Evolutionary conservation across 192 early-diverging fungal species (phyloP).

Genomic region (Phlyctochytrium planicorne): DNA sequence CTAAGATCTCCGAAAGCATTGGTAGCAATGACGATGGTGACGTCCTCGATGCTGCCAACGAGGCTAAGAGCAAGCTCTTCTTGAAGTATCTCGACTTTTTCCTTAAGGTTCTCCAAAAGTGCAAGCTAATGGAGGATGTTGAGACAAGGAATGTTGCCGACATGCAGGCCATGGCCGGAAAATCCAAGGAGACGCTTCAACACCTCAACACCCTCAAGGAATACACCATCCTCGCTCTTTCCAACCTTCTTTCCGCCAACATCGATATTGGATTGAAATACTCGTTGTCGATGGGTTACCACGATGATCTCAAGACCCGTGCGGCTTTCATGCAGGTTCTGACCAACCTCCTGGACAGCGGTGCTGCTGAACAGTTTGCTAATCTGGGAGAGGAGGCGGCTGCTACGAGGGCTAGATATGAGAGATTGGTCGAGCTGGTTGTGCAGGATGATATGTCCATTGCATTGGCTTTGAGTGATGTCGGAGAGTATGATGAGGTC

Average conservation of each 20-base stretch:
- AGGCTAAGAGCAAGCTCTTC: slow-evolving; percentile 66
- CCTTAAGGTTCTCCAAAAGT: slow-evolving; percentile 68
- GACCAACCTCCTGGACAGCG: slow-evolving; percentile 85
- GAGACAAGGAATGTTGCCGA: slow-evolving; percentile 20
- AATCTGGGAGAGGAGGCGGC: slow-evolving; percentile 71
- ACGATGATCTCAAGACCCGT: slow-evolving; percentile 86
- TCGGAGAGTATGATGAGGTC: slow-evolving; percentile 89
- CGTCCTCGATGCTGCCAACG: slow-evolving; percentile 30
- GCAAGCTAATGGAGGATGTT: slow-evolving; percentile 55
- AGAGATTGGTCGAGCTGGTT: slow-evolving; percentile 69
- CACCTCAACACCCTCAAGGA: slow-evolving; percentile 74
- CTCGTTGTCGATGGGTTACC: slow-evolving; percentile 85
- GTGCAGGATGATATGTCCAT: slow-evolving; percentile 62
- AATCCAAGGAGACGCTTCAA: slow-evolving; percentile 61
- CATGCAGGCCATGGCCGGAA: slow-evolving; percentile 11
- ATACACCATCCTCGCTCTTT: slow-evolving; percentile 83
- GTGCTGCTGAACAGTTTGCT: slow-evolving; percentile 61
- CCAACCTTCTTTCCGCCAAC: slow-evolving; percentile 88
- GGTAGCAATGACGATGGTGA: slow-evolving; percentile 13
- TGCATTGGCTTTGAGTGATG: slow-evolving; percentile 79
- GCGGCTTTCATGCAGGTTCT: slow-evolving; percentile 91
- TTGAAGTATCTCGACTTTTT: slow-evolving; percentile 77
- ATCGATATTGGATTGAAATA: slow-evolving; percentile 89
- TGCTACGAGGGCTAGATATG: slow-evolving; percentile 71
- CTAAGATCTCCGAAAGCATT: background rate